Conservation (phyloP, 2,329 filamentous ascomycete genomes). For the Alternaria arbusti region DNA sequence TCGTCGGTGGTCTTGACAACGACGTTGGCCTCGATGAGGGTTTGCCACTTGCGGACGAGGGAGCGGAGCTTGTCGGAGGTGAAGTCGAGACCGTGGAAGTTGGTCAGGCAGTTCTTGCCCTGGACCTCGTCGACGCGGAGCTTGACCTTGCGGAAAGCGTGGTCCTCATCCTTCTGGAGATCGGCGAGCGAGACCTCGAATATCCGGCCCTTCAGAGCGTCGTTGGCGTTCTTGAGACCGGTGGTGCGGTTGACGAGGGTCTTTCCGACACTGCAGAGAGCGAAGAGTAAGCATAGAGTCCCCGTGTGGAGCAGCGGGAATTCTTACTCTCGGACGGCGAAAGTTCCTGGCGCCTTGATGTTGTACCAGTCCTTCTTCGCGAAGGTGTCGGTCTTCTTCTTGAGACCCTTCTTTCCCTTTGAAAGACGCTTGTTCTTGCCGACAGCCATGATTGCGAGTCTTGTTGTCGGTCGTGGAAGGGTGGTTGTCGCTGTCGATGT, state of each 20-base stretch:
- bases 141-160: slow-evolving; percentile 99
- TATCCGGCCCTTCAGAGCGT: slow-evolving; percentile 97
- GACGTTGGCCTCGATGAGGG: slow-evolving; percentile 98
- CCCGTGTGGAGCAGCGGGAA: slow-evolving; percentile 27
- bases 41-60: slow-evolving; percentile 99
- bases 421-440: slow-evolving; percentile 99
- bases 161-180: slow-evolving; percentile 99
- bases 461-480: slow-evolving; percentile 40
- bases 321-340: slow-evolving; percentile 93
- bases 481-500: slow-evolving; percentile 41
- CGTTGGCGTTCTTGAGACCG: slow-evolving; percentile 99
- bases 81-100: slow-evolving; percentile 99
- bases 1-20: slow-evolving; percentile 99
- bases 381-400: slow-evolving; percentile 99
- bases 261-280: slow-evolving; percentile 85
- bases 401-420: slow-evolving; percentile 99
- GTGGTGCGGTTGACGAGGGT: slow-evolving; percentile 99
- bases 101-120: slow-evolving; percentile 99
- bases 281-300: slow-evolving; percentile 37
- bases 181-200: slow-evolving; percentile 99
- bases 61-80: slow-evolving; percentile 99
- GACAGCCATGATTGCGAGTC: slow-evolving; percentile 79
- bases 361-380: slow-evolving; percentile 99
- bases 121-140: slow-evolving; percentile 98
- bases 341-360: slow-evolving; percentile 97